A percentile compares a stretch with the other conserved stretches of the same genome.
Evolutionary conservation across 352 stramenopile species (phyloP).

Genomic region (Globisporangium rhizosaccharum): DNA sequence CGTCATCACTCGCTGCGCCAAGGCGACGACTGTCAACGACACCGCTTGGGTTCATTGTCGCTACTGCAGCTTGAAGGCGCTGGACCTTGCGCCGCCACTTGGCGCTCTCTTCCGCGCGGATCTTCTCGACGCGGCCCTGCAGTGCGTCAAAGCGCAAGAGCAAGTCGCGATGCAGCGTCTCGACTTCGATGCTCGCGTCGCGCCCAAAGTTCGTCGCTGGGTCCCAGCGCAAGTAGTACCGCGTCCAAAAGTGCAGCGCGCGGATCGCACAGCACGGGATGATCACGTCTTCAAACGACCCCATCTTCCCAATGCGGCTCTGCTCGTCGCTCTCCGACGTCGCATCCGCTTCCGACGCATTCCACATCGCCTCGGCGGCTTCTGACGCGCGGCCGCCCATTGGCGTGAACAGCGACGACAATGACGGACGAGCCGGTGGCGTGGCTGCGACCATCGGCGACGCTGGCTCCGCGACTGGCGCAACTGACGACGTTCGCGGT

Average conservation of each 20-base stretch:
- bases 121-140: conserved; percentile 15
- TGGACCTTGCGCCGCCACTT: conserved; percentile 29
- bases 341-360: conserved; percentile 22
- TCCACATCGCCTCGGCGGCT: conserved; percentile 25
- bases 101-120: conserved; percentile 21
- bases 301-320: conserved; percentile 24
- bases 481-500: conserved; percentile 14
- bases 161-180: conserved; percentile 51
- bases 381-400: conserved; percentile 20
- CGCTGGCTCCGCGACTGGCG: neutral
- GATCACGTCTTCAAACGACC: conserved; percentile 52
- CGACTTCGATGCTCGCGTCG: conserved; percentile 52
- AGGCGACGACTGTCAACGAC: too few relatives aligned
- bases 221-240: conserved; percentile 82
- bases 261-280: conserved; percentile 65
- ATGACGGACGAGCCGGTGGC: conserved; percentile 18
- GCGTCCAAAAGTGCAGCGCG: conserved; percentile 65
- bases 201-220: conserved; percentile 48
- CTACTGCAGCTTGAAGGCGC: conserved; percentile 1
- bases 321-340: conserved; percentile 34
- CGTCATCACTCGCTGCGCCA: neutral
- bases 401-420: conserved; percentile 32
- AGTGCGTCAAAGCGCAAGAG: conserved; percentile 28
- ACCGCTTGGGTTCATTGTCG: neutral
- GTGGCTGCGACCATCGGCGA: conserved; percentile 6